Evolutionary conservation across 768 basidiomycete species (phyloP).

Genomic region (Coprinellus micaceus): DNA sequence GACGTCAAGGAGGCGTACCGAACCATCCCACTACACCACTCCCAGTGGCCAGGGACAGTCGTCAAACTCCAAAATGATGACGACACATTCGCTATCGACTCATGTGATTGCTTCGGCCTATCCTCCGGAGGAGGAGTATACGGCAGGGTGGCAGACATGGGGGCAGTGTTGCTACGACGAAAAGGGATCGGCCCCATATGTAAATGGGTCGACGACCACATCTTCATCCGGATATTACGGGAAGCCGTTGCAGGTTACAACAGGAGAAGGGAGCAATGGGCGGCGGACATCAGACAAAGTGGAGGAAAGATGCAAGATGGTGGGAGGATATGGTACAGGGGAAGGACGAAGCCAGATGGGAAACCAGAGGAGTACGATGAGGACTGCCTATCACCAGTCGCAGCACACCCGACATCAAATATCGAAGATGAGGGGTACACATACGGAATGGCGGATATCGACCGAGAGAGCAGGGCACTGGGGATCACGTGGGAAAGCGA

Average conservation of each 20-base stretch:
- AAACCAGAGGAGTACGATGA: conserved; percentile 28
- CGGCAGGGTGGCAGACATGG: conserved; percentile 24
- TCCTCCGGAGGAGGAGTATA: conserved; percentile 21
- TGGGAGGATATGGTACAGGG: conserved; percentile 25
- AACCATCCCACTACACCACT: conserved; percentile 26
- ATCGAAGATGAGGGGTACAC: conserved; percentile 15
- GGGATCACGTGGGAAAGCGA: conserved; percentile 22
- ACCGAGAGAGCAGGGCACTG: conserved; percentile 21
- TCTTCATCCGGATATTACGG: conserved; percentile 24
- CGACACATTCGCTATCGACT: conserved; percentile 25
- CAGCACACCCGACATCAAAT: conserved; percentile 13
- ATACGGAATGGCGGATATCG: conserved; percentile 26
- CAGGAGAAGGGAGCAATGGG: conserved; percentile 1
- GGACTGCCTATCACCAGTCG: conserved; percentile 17
- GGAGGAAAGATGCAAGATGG: conserved; percentile 11
- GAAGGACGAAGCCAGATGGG: conserved; percentile 14
- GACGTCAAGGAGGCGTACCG: conserved; percentile 41
- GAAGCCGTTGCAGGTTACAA: conserved; percentile 24
- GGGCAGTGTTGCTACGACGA: conserved; percentile 18
- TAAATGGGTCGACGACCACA: conserved; percentile 31
- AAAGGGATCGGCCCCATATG: conserved; percentile 26
- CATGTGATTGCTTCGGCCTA: conserved; percentile 24
- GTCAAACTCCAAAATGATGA: conserved; percentile 19
- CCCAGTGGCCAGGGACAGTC: conserved; percentile 37
- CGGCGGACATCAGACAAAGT: conserved; percentile 7